These are phyloP conservation scores for Antarctomyces pellizariae DNA, from an alignment of 495 filamentous ascomycete genomes.

Conservation along the genomic window DNA sequence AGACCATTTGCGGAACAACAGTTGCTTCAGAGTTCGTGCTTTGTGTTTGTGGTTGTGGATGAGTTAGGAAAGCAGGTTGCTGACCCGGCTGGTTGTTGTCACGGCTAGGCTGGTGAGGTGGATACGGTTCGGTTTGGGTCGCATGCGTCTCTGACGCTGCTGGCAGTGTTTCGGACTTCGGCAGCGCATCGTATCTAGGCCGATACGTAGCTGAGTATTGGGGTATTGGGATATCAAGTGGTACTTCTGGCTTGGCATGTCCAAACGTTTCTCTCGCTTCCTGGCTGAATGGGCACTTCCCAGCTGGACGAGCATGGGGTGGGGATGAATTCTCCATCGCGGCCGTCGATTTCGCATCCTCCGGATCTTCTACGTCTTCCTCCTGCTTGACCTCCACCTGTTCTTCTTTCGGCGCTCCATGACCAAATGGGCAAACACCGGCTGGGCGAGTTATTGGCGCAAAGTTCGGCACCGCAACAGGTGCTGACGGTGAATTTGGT, in stretches of 20 bases:
- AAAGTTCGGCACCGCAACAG: constrained; percentile 18
- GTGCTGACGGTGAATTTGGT: constrained; percentile 20
- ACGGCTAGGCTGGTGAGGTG: too few relatives aligned
- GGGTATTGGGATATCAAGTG: too few relatives aligned
- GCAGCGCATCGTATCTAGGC: too few relatives aligned
- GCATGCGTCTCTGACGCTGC: too few relatives aligned
- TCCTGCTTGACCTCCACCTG: constrained; percentile 5
- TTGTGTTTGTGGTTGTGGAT: background rate
- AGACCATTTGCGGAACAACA: constrained; percentile 36
- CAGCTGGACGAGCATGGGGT: constrained; percentile 2
- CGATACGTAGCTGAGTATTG: too few relatives aligned
- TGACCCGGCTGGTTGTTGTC: constrained; percentile 2
- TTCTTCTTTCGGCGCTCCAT: constrained; percentile 13
- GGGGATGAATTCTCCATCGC: constrained; percentile 1
- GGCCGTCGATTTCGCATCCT: too few relatives aligned
- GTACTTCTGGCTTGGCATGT: background rate
- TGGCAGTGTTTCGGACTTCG: too few relatives aligned
- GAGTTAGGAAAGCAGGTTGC: background rate
- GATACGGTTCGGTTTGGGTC: too few relatives aligned
- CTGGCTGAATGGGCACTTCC: constrained; percentile 7
- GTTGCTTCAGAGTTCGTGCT: background rate
- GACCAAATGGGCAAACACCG: constrained; percentile 27
- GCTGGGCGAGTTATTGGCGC: constrained; percentile 15
- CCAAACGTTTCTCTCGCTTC: background rate
- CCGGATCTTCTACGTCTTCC: constrained; percentile 3